Evolutionary conservation across 2,329 filamentous ascomycete genomes (phyloP), one percentile per base, ranked within the genome.

Genomic region (Neonectria ditissima): DNA sequence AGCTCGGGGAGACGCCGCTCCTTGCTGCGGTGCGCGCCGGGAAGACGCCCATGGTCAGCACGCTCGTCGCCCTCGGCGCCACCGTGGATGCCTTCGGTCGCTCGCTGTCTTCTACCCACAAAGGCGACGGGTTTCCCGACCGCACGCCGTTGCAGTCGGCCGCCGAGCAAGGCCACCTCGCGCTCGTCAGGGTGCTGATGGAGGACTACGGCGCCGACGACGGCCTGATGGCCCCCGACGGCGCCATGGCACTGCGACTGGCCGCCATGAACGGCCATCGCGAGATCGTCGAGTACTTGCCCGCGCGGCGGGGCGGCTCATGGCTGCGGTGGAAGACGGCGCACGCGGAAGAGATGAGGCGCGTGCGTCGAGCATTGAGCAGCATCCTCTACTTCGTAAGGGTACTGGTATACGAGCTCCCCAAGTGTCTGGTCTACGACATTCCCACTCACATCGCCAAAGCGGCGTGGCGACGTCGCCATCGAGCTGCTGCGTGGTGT

Each of bases 61-160:
- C 60, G 4, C 75, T 82, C 7, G 59, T 79, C 5, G 43, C 45
- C 0, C 75, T 80, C 6, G 80, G 80, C 22, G 80, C 80, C 3
- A 69, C 66, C 1, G 73, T 80, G 32, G 67, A 81, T 62, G 57
- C 37, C 7, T 74, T 70, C 34, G 76, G 76, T 22, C 5, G 6
- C 43, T n/a, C 47, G 18, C 11, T 6, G 9, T 28, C 7, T 6
- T 26, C 30, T 41, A 34, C 20, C 18, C 28, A 41, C 3, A 48
- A 16, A 11, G 20, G 2, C 6, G 5, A 0, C 5, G n/a, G 5
- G 74, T 53, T 26, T 47, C 64, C 26, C 30, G 22, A 71, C 37
- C 77, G 83, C n/a, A 84, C 82, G 0, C 77, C 83, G 2, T 72
- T 85, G 8, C 80, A 82, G 76, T 69, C 79, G 0, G 83, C 83